phyloP scores from a whole-genome alignment of 257 asterid species.

The Rhazya stricta region DNA sequence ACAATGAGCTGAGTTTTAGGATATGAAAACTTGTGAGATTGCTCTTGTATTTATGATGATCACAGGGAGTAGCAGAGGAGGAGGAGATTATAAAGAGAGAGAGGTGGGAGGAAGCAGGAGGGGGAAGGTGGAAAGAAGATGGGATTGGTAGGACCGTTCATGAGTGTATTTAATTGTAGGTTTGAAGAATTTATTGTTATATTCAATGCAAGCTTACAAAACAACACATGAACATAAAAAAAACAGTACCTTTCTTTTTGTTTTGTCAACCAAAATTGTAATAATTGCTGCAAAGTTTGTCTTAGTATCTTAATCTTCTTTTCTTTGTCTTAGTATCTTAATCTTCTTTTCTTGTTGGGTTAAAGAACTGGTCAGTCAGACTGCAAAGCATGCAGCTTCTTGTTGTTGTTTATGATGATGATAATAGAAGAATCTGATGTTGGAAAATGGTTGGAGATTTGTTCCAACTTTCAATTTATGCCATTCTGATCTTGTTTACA shows the following conservation, averaged over 20 bases:
- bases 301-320: too few species aligned
- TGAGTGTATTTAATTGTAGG: constrained; percentile 35
- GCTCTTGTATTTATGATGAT: constrained; percentile 43
- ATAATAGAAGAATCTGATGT: constrained; percentile 5
- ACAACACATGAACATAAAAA: constrained; percentile 15
- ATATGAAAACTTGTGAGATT: constrained; percentile 10
- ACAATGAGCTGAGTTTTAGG: background rate
- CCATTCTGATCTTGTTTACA: background rate
- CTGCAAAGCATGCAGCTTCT: constrained; percentile 10
- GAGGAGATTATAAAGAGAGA: constrained; percentile 11
- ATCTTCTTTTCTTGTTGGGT: too few species aligned
- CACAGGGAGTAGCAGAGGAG: constrained; percentile 24
- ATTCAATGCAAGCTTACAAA: constrained; percentile 27
- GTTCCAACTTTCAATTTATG: background rate
- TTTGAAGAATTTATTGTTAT: constrained; percentile 27
- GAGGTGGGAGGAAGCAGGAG: constrained; percentile 24
- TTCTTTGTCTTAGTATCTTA: too few species aligned
- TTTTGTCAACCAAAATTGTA: constrained; percentile 16
- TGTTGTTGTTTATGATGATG: background rate
- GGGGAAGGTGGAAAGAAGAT: constrained; percentile 49
- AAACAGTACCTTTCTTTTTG: background rate
- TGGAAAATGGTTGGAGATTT: constrained; percentile 16
- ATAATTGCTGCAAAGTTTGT: background rate
- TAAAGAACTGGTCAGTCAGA: constrained; percentile 3
- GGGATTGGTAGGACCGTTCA: constrained; percentile 43